Conservation (phyloP, 2,329 filamentous ascomycete genomes). For the Penicillium sp. region DNA sequence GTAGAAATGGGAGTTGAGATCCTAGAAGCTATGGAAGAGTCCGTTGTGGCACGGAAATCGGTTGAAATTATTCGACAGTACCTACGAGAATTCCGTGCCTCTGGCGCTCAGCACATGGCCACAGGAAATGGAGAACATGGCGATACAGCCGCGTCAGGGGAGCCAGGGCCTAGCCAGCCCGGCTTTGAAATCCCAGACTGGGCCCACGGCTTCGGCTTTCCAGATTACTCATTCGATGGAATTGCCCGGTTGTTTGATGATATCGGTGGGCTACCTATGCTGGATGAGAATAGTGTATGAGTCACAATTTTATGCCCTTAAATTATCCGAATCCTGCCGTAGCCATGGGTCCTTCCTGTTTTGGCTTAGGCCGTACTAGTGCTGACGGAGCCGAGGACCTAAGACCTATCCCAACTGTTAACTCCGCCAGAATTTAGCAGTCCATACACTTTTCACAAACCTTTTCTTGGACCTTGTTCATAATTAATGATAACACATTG, state of each 20-base stretch:
- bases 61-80: conserved; percentile 39
- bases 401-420: background rate
- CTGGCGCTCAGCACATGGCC: conserved; percentile 9
- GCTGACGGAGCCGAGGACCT: background rate
- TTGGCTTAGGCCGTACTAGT: background rate
- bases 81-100: conserved; percentile 29
- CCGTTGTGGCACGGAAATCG: conserved; percentile 41
- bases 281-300: conserved; percentile 20
- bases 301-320: background rate
- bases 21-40: conserved; percentile 46
- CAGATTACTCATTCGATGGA: conserved; percentile 39
- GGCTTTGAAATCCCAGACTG: conserved; percentile 35
- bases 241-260: conserved; percentile 38
- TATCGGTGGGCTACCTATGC: conserved; percentile 30
- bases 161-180: conserved; percentile 9
- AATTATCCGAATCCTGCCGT: background rate
- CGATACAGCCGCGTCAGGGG: conserved; percentile 6
- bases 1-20: conserved; percentile 43
- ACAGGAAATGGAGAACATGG: conserved; percentile 1
- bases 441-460: too few relatives aligned
- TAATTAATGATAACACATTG: too few relatives aligned
- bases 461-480: too few relatives aligned
- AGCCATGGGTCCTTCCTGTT: background rate
- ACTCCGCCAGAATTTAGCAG: background rate
- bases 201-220: conserved; percentile 38